phyloP scores from a whole-genome alignment of 768 basidiomycete species.

The Pholiota conissans region DNA sequence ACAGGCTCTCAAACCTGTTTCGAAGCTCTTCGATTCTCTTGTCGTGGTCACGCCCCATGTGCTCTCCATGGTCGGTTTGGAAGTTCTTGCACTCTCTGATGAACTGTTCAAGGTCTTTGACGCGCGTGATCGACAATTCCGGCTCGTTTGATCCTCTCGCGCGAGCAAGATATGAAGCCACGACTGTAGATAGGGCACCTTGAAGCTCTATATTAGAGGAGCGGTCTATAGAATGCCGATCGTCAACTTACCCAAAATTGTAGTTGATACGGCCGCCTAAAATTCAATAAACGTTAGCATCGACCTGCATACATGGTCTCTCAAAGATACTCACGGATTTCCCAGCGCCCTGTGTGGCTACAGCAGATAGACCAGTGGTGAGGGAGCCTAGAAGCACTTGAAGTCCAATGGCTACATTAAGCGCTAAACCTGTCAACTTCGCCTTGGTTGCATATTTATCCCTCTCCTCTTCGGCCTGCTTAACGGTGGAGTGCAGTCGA shows the following conservation, averaged over 20 bases:
- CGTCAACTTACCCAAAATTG: conserved; percentile 40
- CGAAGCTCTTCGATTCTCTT: conserved; percentile 26
- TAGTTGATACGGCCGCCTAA: conserved; percentile 37
- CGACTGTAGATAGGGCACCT: conserved; percentile 69
- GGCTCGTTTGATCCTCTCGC: conserved; percentile 72
- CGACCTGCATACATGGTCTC: no score
- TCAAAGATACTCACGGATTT: conserved; percentile 32
- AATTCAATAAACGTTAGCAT: not conserved
- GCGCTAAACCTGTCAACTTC: conserved; percentile 33
- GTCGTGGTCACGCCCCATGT: conserved; percentile 34
- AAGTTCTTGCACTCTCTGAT: conserved; percentile 62
- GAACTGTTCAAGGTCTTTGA: conserved; percentile 65
- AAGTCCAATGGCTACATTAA: conserved; percentile 55
- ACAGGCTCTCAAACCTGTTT: conserved; percentile 26
- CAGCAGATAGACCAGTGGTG: conserved; percentile 60
- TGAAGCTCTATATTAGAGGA: no score
- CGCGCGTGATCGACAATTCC: conserved; percentile 53
- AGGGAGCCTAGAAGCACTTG: conserved; percentile 69
- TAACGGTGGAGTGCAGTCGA: conserved; percentile 52
- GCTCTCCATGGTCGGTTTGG: conserved; percentile 54
- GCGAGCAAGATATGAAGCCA: conserved; percentile 73
- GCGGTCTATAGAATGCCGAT: no score
- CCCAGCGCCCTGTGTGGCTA: conserved; percentile 35
- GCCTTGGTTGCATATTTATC: conserved; percentile 50
- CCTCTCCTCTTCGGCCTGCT: conserved; percentile 43